These are phyloP conservation scores for Polyporus tsugae DNA, from an alignment of 1,284 basidiomycete species.

Conservation along the genomic window DNA sequence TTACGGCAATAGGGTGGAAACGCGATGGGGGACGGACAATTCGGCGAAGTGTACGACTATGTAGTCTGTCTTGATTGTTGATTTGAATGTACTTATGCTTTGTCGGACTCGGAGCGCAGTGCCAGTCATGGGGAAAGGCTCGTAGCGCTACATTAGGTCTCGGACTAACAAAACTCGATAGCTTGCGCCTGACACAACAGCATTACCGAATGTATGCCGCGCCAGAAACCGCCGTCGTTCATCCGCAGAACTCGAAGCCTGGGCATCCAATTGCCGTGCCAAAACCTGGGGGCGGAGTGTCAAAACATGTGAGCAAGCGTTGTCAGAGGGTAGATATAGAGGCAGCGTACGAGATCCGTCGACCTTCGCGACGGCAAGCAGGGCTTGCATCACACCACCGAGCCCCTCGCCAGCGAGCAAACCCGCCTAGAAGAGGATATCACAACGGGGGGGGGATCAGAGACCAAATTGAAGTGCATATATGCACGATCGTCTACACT, in stretches of 20 bases:
- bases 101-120: too few relatives aligned
- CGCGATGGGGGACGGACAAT: background rate
- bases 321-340: background rate
- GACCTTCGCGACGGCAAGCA: constrained; percentile 58
- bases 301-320: background rate
- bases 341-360: constrained; percentile 53
- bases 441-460: background rate
- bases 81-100: constrained; percentile 10
- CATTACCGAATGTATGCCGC: background rate
- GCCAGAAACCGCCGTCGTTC: background rate
- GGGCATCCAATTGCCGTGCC: constrained; percentile 61
- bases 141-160: background rate
- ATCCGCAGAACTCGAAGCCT: constrained; percentile 57
- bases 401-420: constrained; percentile 75
- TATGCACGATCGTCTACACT: background rate
- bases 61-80: background rate
- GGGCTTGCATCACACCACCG: constrained; percentile 71
- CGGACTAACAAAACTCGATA: background rate
- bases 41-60: background rate
- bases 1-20: background rate
- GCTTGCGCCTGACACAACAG: background rate
- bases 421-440: constrained; percentile 46
- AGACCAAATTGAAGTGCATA: background rate
- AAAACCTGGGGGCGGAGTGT: constrained; percentile 40
- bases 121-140: background rate